phyloP scores from a whole-genome alignment of 1,284 basidiomycete genomes.

The Microbotryum silenes-acaulis region DNA sequence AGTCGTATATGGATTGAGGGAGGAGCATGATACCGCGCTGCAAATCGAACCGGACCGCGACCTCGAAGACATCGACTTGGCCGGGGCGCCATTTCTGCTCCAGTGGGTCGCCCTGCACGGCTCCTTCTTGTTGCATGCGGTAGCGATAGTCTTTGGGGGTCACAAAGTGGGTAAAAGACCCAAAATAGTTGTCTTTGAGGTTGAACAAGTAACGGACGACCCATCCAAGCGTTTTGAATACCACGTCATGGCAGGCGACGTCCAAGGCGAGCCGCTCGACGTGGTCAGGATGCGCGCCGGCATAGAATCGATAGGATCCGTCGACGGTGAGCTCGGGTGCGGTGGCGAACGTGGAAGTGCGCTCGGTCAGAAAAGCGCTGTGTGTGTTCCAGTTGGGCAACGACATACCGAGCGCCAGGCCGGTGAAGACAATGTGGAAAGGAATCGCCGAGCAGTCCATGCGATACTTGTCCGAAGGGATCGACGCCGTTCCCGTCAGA shows the following conservation, averaged over 20 bases:
- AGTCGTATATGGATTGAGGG: slow-evolving; percentile 66
- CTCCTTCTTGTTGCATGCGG: slow-evolving; percentile 46
- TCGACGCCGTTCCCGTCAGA: slow-evolving; percentile 50
- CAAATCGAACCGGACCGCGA: slow-evolving; percentile 54
- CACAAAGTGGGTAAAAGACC: slow-evolving; percentile 80
- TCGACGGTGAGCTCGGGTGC: slow-evolving; percentile 54
- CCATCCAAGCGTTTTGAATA: slow-evolving; percentile 74
- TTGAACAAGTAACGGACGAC: slow-evolving; percentile 76
- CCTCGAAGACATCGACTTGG: slow-evolving; percentile 72
- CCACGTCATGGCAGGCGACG: slow-evolving; percentile 51
- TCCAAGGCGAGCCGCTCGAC: slow-evolving; percentile 68
- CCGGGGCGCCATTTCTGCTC: slow-evolving; percentile 65
- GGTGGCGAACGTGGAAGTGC: slow-evolving; percentile 51
- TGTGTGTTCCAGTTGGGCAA: slow-evolving; percentile 84
- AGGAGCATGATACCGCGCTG: slow-evolving; percentile 54
- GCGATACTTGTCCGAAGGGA: slow-evolving; percentile 64
- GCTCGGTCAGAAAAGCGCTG: slow-evolving; percentile 54
- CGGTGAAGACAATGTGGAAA: slow-evolving; percentile 54
- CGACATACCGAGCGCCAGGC: slow-evolving; percentile 54
- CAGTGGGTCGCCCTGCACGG: slow-evolving; percentile 66
- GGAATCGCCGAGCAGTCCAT: slow-evolving; percentile 61
- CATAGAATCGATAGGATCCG: slow-evolving; percentile 66
- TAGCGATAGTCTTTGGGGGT: slow-evolving; percentile 75
- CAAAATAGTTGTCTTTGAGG: slow-evolving; percentile 83
- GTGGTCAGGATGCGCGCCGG: slow-evolving; percentile 58